Evolutionary conservation across 2,329 filamentous ascomycete species (phyloP).

Genomic region (Talaromyces islandicus): DNA sequence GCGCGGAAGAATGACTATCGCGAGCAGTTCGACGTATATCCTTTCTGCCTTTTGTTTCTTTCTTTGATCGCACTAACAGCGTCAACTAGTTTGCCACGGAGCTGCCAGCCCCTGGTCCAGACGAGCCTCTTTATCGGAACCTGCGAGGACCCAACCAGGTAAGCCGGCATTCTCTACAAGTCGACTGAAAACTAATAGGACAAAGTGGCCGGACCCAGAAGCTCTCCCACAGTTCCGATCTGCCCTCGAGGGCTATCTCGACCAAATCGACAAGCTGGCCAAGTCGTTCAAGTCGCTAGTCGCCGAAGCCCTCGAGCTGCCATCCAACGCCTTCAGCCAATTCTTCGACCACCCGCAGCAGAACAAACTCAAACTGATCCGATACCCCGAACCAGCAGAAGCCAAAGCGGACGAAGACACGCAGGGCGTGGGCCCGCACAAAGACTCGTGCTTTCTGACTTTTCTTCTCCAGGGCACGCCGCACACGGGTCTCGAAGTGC

Average conservation of each 20-base stretch:
- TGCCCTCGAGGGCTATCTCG: conserved; percentile 24
- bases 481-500: conserved; percentile 42
- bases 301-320: conserved; percentile 28
- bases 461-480: conserved; percentile 42
- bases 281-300: conserved; percentile 23
- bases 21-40: conserved; percentile 30
- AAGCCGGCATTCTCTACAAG: neutral
- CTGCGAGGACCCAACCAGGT: conserved; percentile 32
- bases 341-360: conserved; percentile 30
- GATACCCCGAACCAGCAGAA: conserved; percentile 27
- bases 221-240: conserved; percentile 26
- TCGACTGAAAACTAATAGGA: neutral
- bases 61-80: neutral
- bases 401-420: conserved; percentile 20
- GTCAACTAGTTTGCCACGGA: conserved; percentile 28
- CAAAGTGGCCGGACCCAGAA: conserved; percentile 28
- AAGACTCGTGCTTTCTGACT: conserved; percentile 46
- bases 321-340: conserved; percentile 20
- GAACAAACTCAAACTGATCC: conserved; percentile 34
- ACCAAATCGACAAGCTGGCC: conserved; percentile 19
- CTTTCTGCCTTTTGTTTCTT: neutral
- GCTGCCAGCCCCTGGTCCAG: conserved; percentile 25
- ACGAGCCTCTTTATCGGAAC: conserved; percentile 30
- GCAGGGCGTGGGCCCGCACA: conserved; percentile 42
- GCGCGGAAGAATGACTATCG: conserved; percentile 27